phyloP scores from a whole-genome alignment of 306 rosid species.

The Cucurbita moschata region DNA sequence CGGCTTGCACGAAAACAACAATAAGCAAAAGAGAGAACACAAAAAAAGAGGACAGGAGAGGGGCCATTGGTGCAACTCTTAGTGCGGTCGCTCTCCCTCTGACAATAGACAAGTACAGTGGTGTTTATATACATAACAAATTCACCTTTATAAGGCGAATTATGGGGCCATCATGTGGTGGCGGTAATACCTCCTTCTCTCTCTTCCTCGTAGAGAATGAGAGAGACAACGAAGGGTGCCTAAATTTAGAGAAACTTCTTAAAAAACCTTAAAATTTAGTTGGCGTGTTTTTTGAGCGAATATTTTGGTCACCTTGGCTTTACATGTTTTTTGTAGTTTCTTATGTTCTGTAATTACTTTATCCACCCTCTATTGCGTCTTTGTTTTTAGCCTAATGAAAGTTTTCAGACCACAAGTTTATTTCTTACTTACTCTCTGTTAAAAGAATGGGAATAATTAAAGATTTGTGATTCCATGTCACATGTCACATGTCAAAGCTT shows the following conservation, averaged over 20 bases:
- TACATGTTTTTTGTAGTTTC: neutral
- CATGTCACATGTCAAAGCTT: neutral
- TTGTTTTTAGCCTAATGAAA: neutral
- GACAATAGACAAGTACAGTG: neutral
- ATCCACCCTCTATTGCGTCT: neutral
- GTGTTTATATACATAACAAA: neutral
- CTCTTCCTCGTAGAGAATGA: neutral
- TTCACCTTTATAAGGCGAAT: neutral
- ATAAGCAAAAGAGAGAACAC: neutral
- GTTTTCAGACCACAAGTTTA: neutral
- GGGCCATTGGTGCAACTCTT: conserved; percentile 1
- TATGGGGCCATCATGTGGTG: neutral
- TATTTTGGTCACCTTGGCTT: conserved; percentile 3
- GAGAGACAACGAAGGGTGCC: neutral
- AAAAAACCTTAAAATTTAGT: neutral
- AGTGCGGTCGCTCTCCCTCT: neutral
- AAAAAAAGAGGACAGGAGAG: neutral
- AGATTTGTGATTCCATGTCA: neutral
- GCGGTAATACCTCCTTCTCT: neutral
- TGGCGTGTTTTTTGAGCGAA: neutral
- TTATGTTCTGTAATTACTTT: neutral
- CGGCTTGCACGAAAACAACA: neutral
- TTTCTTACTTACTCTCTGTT: neutral
- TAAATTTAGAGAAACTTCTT: neutral
- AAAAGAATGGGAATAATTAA: neutral